Evolutionary conservation across 1,284 basidiomycete species (phyloP).

Genomic region (Ganoderma resinaceum): DNA sequence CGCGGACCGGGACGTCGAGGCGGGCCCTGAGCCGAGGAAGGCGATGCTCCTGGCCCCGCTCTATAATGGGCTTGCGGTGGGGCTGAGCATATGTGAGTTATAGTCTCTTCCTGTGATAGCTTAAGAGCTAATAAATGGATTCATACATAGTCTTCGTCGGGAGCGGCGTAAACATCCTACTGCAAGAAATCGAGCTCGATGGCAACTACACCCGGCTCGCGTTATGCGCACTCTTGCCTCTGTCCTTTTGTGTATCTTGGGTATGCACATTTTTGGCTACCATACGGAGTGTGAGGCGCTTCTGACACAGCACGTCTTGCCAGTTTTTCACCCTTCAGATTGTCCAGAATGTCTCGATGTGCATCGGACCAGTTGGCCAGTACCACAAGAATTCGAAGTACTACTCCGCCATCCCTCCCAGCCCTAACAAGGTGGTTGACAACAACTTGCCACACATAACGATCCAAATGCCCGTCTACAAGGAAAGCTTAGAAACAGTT

Average conservation of each 20-base stretch:
- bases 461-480: conserved; percentile 66
- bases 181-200: conserved; percentile 55
- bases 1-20: conserved; percentile 37
- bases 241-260: conserved; percentile 52
- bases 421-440: conserved; percentile 48
- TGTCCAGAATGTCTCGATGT: conserved; percentile 48
- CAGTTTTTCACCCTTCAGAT: conserved; percentile 47
- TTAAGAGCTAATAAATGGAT: conserved; percentile 3
- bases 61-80: conserved; percentile 54
- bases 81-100: conserved; percentile 43
- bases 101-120: too few species aligned
- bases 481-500: conserved; percentile 49
- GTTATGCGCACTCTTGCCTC: conserved; percentile 48
- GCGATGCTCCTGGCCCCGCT: conserved; percentile 52
- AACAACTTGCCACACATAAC: conserved; percentile 59
- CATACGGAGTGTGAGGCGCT: neutral
- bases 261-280: conserved; percentile 28
- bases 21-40: conserved; percentile 42
- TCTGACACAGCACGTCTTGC: conserved; percentile 22
- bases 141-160: conserved; percentile 45
- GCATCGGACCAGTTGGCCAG: conserved; percentile 57
- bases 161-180: conserved; percentile 48
- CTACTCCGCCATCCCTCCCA: conserved; percentile 52
- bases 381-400: conserved; percentile 55
- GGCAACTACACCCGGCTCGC: conserved; percentile 51